Conservation (phyloP, 208 protist genomes). For the Balamuthia mandrillaris region DNA sequence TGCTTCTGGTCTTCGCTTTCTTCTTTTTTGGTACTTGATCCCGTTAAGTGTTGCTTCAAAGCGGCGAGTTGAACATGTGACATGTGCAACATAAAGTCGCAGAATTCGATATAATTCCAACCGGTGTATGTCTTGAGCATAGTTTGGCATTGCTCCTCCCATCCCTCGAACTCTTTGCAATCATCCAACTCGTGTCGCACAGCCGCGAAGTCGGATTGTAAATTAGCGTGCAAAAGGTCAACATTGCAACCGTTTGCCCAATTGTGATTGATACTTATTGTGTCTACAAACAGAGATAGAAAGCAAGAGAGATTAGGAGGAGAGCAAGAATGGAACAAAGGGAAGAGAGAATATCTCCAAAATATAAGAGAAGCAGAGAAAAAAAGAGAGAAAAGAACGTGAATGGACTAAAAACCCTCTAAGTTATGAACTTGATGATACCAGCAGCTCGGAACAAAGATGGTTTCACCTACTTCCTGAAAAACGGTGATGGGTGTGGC, state of each 20-base stretch:
- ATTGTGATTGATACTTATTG: slow-evolving; percentile 31
- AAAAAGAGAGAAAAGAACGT: neutral
- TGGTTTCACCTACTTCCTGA: neutral
- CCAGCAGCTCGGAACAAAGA: slow-evolving; percentile 29
- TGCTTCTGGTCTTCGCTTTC: too few relatives aligned
- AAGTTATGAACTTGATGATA: slow-evolving; percentile 26
- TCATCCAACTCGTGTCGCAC: slow-evolving; percentile 18
- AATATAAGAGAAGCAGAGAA: neutral
- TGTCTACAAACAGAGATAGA: neutral
- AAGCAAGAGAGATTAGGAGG: neutral
- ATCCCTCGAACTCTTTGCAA: neutral
- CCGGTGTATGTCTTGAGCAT: neutral
- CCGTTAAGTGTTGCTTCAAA: neutral
- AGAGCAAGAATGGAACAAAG: too few relatives aligned
- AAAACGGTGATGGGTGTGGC: neutral
- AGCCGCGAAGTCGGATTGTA: neutral
- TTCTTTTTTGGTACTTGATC: too few relatives aligned
- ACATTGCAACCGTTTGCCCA: slow-evolving; percentile 34
- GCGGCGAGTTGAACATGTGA: neutral
- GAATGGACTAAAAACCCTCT: neutral
- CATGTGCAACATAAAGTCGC: neutral
- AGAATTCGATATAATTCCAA: slow-evolving; percentile 8
- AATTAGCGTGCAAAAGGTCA: neutral
- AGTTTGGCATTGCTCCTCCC: slow-evolving; percentile 25
- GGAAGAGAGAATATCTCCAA: too few relatives aligned